phyloP scores from a whole-genome alignment of 148 eudicot species.

The Rhododendron williamsianum region DNA sequence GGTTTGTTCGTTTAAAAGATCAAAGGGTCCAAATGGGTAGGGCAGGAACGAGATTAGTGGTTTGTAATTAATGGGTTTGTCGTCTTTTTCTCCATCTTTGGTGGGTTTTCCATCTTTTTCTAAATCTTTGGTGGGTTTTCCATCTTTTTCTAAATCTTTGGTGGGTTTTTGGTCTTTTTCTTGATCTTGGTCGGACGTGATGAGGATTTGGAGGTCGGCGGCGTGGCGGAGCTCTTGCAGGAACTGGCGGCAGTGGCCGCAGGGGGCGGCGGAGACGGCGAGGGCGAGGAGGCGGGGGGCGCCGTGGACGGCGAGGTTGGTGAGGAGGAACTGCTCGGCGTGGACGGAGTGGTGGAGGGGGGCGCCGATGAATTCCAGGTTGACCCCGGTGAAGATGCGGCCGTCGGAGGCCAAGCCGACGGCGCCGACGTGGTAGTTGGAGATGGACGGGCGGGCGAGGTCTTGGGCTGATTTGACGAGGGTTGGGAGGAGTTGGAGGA shows the following conservation, averaged over 20 bases:
- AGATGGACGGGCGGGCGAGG: conserved; percentile 64
- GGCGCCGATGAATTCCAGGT: conserved; percentile 63
- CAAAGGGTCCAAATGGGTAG: conserved; percentile 64
- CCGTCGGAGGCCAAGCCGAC: conserved; percentile 69
- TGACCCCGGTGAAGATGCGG: conserved; percentile 79
- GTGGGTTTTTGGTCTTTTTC: background rate
- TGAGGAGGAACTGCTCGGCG: conserved; percentile 84
- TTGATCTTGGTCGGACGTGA: conserved; percentile 10
- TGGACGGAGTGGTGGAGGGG: conserved; percentile 90
- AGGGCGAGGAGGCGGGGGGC: conserved; percentile 34
- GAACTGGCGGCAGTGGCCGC: conserved; percentile 99
- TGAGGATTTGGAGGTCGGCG: conserved; percentile 42
- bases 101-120: background rate
- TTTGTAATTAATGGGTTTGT: conserved; percentile 14
- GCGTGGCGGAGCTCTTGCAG: conserved; percentile 71
- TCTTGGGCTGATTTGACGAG: conserved; percentile 44
- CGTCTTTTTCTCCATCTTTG: background rate
- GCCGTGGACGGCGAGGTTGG: conserved; percentile 45
- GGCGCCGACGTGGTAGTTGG: conserved; percentile 67
- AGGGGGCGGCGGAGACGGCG: conserved; percentile 85
- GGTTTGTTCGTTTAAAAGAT: conserved; percentile 44
- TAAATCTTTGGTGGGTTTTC: background rate
- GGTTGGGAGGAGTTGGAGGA: conserved; percentile 55
- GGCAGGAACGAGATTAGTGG: conserved; percentile 48
- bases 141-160: background rate